Percentiles rank a stretch among this genome's conserved stretches.
Conservation (phyloP, 495 filamentous ascomycete species). For the Neurospora sp. region DNA sequence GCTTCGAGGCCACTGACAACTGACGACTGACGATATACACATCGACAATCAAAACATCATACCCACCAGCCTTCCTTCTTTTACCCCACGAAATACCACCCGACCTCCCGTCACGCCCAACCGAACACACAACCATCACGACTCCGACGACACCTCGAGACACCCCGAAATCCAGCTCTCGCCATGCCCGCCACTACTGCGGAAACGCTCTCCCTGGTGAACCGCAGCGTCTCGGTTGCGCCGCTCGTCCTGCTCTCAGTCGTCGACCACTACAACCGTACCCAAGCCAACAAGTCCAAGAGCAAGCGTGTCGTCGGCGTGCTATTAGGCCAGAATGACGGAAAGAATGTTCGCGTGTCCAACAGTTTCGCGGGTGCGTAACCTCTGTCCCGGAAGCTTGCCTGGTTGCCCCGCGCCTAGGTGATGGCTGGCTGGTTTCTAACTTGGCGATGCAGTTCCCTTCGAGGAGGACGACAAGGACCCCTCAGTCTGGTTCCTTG, state of each 20-base stretch:
- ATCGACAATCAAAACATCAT: slow-evolving; percentile 4
- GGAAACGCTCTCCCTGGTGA: slow-evolving; percentile 85
- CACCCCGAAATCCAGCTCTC: slow-evolving; percentile 2
- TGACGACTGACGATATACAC: not conserved
- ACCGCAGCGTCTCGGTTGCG: slow-evolving; percentile 89
- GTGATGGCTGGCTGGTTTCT: not conserved
- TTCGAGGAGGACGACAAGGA: slow-evolving; percentile 99
- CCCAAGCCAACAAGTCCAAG: slow-evolving; percentile 64
- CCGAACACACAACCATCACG: slow-evolving; percentile 5
- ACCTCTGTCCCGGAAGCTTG: not conserved
- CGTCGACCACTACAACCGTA: slow-evolving; percentile 96
- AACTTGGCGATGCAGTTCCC: slow-evolving; percentile 52
- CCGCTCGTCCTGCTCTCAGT: slow-evolving; percentile 95
- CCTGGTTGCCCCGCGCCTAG: not conserved
- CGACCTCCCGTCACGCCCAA: not conserved
- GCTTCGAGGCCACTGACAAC: not conserved
- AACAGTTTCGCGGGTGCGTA: slow-evolving; percentile 90
- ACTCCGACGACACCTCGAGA: slow-evolving; percentile 2
- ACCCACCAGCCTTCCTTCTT: not conserved
- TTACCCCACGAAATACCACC: not conserved
- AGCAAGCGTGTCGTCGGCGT: slow-evolving; percentile 94
- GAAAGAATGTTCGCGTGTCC: slow-evolving; percentile 89
- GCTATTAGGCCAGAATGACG: slow-evolving; percentile 87
- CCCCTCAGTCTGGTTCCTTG: slow-evolving; percentile 96
- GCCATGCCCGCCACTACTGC: slow-evolving; percentile 90